A percentile compares a stretch with the other conserved stretches of the same genome.
Conservation (phyloP, 345 rosid species). For the Angophora floribunda region DNA sequence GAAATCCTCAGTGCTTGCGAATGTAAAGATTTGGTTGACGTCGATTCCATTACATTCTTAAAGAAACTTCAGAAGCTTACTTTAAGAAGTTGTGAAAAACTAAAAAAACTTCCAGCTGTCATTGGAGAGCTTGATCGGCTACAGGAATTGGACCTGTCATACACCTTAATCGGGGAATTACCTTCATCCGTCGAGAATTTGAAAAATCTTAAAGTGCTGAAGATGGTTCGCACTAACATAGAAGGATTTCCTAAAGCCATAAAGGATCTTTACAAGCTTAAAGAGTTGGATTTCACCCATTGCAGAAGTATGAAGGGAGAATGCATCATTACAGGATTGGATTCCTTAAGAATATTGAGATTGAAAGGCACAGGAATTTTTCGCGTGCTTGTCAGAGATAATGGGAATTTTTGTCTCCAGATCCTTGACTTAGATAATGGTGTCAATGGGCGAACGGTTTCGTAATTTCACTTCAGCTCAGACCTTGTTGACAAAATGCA, state of each 20-base stretch:
- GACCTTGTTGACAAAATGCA: not conserved
- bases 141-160: not conserved
- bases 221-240: not conserved
- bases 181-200: not conserved
- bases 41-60: not conserved
- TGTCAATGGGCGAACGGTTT: not conserved
- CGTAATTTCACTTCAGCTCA: too few relatives aligned
- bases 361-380: not conserved
- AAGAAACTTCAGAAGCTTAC: not conserved
- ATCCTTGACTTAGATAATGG: not conserved
- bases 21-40: not conserved
- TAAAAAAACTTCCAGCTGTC: not conserved
- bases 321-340: not conserved
- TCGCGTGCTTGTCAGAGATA: not conserved
- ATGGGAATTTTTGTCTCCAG: not conserved
- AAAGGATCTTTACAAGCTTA: not conserved
- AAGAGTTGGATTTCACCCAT: not conserved
- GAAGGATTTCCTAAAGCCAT: not conserved
- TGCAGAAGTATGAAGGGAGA: not conserved
- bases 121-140: not conserved
- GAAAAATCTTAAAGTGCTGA: not conserved
- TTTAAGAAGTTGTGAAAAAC: not conserved
- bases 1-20: not conserved
- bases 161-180: not conserved
- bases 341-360: not conserved